phyloP scores from a whole-genome alignment of 23 red algal genomes.

The Gracilaria domingensis region DNA sequence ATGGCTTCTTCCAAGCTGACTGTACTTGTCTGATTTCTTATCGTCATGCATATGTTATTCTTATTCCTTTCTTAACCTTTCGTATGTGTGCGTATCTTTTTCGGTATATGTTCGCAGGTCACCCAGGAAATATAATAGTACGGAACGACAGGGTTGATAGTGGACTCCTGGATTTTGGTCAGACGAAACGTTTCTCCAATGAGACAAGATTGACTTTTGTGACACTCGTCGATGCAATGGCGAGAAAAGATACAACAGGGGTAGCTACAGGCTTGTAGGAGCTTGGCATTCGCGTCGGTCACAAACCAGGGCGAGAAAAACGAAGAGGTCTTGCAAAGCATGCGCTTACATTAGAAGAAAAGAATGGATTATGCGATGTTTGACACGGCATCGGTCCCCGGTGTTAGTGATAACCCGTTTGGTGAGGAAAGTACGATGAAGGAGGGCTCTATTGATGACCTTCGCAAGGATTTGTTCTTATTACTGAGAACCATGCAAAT shows the following conservation, averaged over 20 bases:
- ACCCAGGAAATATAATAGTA: constrained; percentile 92
- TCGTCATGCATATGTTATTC: background rate
- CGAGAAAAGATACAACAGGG: constrained; percentile 31
- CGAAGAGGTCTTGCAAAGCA: background rate
- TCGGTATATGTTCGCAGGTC: constrained; percentile 28
- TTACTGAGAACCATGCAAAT: constrained; percentile 84
- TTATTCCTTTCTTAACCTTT: background rate
- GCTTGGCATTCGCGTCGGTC: constrained; percentile 59
- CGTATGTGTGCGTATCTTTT: background rate
- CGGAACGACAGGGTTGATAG: constrained; percentile 56
- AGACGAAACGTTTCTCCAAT: constrained; percentile 76
- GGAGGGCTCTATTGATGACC: constrained; percentile 47
- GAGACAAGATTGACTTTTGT: constrained; percentile 52
- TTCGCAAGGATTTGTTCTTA: constrained; percentile 83
- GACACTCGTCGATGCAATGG: constrained; percentile 78
- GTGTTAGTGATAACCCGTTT: constrained; percentile 73
- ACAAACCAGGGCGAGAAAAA: background rate
- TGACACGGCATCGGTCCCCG: constrained; percentile 69
- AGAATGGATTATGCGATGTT: constrained; percentile 87
- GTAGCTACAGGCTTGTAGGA: constrained; percentile 52
- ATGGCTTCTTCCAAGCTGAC: constrained; percentile 94
- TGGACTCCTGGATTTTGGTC: constrained; percentile 88
- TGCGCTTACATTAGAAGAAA: constrained; percentile 46
- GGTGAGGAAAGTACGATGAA: constrained; percentile 62
- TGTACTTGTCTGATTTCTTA: constrained; percentile 7